phyloP scores from a whole-genome alignment of 202 grass and related monocot species.

The Hordeum pubiflorum region DNA sequence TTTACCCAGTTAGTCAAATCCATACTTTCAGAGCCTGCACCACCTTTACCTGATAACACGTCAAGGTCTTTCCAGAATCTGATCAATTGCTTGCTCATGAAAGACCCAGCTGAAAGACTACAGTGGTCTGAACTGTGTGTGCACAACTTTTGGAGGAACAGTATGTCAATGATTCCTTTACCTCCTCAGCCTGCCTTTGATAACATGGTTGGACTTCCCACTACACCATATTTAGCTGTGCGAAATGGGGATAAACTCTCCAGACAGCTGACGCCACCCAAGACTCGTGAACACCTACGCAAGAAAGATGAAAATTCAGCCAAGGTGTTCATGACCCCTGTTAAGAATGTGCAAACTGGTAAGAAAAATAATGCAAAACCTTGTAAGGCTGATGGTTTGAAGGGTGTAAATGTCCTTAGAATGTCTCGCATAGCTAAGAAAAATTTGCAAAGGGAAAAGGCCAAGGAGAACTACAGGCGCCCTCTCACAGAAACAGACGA shows the following conservation, averaged over 20 bases:
- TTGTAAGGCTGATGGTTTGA: conserved; percentile 43
- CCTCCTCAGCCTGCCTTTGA: conserved; percentile 75
- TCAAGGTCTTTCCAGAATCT: conserved; percentile 86
- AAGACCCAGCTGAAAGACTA: conserved; percentile 95
- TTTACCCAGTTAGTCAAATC: conserved; percentile 96
- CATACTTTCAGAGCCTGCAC: conserved; percentile 75
- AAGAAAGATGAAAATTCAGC: conserved; percentile 68
- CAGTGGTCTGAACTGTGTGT: conserved; percentile 89
- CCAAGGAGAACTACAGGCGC: conserved; percentile 87
- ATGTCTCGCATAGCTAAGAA: conserved; percentile 88
- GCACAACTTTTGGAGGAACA: conserved; percentile 84
- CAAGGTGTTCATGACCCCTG: conserved; percentile 42
- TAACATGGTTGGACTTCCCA: conserved; percentile 56
- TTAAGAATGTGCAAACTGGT: conserved; percentile 65
- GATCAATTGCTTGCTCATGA: conserved; percentile 71
- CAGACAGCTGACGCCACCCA: conserved; percentile 58
- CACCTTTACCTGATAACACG: conserved; percentile 65
- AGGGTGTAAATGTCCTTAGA: conserved; percentile 81
- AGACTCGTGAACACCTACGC: conserved; percentile 38
- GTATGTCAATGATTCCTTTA: conserved; percentile 40
- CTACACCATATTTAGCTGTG: conserved; percentile 50
- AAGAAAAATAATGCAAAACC: conserved; percentile 61
- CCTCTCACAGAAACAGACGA: conserved; percentile 52
- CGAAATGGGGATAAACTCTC: conserved; percentile 71
- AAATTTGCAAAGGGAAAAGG: conserved; percentile 90